Base-by-base conservation (phyloP, 768 basidiomycete species). In the Agaricus bisporus region DNA sequence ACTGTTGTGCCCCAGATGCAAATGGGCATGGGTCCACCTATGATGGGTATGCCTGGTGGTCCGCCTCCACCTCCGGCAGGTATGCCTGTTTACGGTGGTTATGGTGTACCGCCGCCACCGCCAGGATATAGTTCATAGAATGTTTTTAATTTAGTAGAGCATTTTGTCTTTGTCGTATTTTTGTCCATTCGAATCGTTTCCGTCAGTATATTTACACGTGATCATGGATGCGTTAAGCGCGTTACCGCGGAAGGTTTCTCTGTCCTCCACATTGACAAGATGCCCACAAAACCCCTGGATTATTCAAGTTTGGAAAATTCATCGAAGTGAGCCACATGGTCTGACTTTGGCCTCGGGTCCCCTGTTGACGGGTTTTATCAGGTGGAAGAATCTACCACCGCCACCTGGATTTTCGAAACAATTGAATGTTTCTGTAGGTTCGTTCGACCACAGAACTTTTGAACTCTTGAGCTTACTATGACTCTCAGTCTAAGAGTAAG, bases 361-460 rank as follows among this genome's bases (percentile, higher is more conserved):
- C 22, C 43, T 9, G 35, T 41, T 39, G 12, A 37, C 29, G 25
- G 25, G 1, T 22, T 10, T n/a, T 52, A 3, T 14, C 51, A 86
- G 84, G 72, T 86, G 82, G 81, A 76, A 73, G 57, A 76, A 76
- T 60, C 74, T 88, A 4, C 78, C 82, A 0, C 77, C 83, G 22
- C 85, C 86, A 0, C 85, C 83, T 44, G 82, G 85, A n/a, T 87
- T 87, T 69, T 70, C 80, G 17, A 77, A 73, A 55, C 42, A 51
- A 20, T 44, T n/a, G 36, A 35, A 63, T 75, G 9, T 63, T 25
- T 69, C 72, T n/a, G 70, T 72, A 58, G 51, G 70, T 57, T 42
- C 43, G 10, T 26, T 56, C 7, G 14, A 41, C 51, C 11, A 32
- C 48, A 18, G n/a, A 39, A 41, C 28, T 35, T 5, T 20, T 42